These are phyloP conservation scores for Leptographium flavum DNA, from an alignment of 2,329 filamentous ascomycete species.

Conservation along the genomic window DNA sequence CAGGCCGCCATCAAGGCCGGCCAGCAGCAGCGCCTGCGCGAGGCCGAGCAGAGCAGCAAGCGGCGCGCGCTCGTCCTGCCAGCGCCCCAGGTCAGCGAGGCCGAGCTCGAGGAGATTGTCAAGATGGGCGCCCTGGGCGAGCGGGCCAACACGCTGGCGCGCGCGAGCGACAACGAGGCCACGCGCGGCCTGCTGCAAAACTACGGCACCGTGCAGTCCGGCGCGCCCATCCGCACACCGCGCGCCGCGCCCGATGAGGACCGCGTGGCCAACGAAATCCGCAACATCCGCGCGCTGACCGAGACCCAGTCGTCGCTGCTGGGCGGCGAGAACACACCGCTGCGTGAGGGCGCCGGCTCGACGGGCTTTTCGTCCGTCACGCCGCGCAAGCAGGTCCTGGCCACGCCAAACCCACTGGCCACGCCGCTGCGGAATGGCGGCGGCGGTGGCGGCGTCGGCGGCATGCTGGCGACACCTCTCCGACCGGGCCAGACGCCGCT, in stretches of 20 bases:
- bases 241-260: constrained; percentile 86
- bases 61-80: constrained; percentile 71
- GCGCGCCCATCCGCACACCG: constrained; percentile 82
- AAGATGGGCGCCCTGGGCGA: constrained; percentile 97
- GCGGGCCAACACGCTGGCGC: constrained; percentile 61
- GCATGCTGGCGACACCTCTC: constrained; percentile 9
- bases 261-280: constrained; percentile 89
- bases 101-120: constrained; percentile 90
- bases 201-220: constrained; percentile 68
- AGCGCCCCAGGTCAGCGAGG: constrained; percentile 79
- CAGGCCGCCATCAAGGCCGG: constrained; percentile 86
- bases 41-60: constrained; percentile 95
- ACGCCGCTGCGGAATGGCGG: constrained; percentile 81
- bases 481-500: constrained; percentile 55
- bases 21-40: constrained; percentile 84
- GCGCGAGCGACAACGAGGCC: constrained; percentile 67
- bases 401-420: constrained; percentile 92
- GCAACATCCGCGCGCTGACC: constrained; percentile 81
- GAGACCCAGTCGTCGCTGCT: constrained; percentile 88
- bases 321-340: constrained; percentile 83
- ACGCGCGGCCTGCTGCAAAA: constrained; percentile 77
- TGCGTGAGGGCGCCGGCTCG: constrained; percentile 67
- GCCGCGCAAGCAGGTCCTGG: constrained; percentile 62
- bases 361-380: constrained; percentile 80
- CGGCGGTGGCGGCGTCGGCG: constrained; percentile 44